These are phyloP conservation scores for Xerocomellus intermedius DNA, from an alignment of 768 basidiomycete genomes.

Conservation along the genomic window DNA sequence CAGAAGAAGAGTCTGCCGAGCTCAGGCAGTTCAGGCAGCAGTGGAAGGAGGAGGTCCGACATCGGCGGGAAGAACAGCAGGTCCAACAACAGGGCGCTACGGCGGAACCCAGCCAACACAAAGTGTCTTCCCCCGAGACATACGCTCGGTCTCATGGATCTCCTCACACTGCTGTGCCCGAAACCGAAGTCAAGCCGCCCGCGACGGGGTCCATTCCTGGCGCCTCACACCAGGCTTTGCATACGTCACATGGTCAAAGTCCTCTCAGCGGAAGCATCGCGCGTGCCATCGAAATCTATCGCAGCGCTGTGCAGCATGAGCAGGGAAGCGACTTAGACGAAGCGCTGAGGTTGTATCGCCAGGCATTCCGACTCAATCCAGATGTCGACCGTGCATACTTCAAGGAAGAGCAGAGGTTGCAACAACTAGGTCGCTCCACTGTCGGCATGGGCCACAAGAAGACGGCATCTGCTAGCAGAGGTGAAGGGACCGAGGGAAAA, in stretches of 20 bases:
- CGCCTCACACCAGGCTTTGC: conserved; percentile 11
- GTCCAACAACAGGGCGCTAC: conserved; percentile 2
- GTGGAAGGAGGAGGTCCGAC: conserved; percentile 68
- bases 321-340: conserved; percentile 72
- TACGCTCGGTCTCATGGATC: conserved; percentile 3
- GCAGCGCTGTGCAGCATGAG: conserved; percentile 69
- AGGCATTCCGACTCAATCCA: conserved; percentile 74
- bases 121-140: conserved; percentile 6
- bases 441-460: conserved; percentile 58
- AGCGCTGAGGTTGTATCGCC: conserved; percentile 73
- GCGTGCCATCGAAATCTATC: conserved; percentile 64
- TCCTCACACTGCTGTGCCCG: background rate
- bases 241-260: conserved; percentile 27
- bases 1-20: conserved; percentile 53
- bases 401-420: conserved; percentile 45
- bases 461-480: conserved; percentile 79
- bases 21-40: conserved; percentile 67
- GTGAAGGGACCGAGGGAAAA: conserved; percentile 58
- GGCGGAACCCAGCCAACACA: background rate
- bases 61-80: conserved; percentile 24
- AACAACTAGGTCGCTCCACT: conserved; percentile 8
- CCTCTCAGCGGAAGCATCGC: conserved; percentile 36
- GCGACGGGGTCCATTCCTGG: conserved; percentile 13
- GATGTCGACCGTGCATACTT: conserved; percentile 74
- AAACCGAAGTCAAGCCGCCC: conserved; percentile 7